Evolutionary conservation across 768 basidiomycete genomes (phyloP), one percentile per base, ranked within the genome.

Genomic region (Gelatoporia subvermispora): DNA sequence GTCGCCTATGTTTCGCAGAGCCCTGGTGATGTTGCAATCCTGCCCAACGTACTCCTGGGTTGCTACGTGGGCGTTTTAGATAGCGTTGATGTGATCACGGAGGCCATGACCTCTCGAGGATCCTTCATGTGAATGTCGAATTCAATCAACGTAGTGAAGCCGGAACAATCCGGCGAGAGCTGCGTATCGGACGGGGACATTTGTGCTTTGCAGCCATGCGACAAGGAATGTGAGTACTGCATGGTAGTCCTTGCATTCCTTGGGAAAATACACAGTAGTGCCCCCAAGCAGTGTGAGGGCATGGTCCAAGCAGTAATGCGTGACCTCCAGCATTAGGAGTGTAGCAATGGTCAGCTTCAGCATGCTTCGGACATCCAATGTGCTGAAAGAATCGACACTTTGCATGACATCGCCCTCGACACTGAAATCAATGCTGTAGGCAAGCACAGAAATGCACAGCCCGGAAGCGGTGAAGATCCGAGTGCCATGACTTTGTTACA

Each of bases 151-250:
- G 15, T 54, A 60, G 58, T 81, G 73, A 10, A 84, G 64, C 23
- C 78, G 72, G 31, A 83, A 65, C 16, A 85, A 64, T 4, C 71
- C 80, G 3, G 74, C 75, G 4, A 85, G 69, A 13, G 76, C 81
- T 1, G 63, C 63, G 58, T 72, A 76, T 4, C 81, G 76, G 2
- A 65, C 70, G 28, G 72, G 68, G 64, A 82, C 73, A 59, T 84
- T 80, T 28, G 67, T 66, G 62, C 76, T 76, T 37, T 81, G 74
- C 25, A 84, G 61, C 21, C 74, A 74, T 0, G 81, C 76, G 17
- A 82, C 74, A 15, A 85, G 67, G 45, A 81, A 73, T n/a, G 69
- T 67, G 13, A 75, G 62, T 44, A 76, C 64, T 1, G 70, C 60
- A 1, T 75, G 73, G 25, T 71, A 69, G 0, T 66, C 65, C 47